Evolutionary conservation across 345 rosid species (phyloP), one percentile per base, ranked within the genome.

Genomic region (Salix caprea): DNA sequence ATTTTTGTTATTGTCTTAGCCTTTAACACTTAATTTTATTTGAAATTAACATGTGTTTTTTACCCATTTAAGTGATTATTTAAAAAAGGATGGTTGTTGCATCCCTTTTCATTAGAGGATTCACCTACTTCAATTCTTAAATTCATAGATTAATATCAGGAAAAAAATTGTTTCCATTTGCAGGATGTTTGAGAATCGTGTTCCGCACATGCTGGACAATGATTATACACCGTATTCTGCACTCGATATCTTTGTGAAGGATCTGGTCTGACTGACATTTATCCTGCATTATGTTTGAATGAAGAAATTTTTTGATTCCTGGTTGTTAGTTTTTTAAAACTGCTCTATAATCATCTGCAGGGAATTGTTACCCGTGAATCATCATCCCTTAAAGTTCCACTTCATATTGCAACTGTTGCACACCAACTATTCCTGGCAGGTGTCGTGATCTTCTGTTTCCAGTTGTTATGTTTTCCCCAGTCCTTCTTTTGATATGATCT

Each of bases 171-270:
- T 70, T 76, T 39, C 80, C 46, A 46, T 46, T 83, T 82, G 85
- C 91, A 94, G 98, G 98, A 92, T 94, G 97, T 90, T 91, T 87
- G 97, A 91, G 87, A 94, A 94, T 81, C 97, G 98, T 18, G 98
- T 91, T 82, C 97, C 97, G 0, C 98, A 94, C 85, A 92, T 94
- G 98, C 76, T 94, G 83, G 95, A 92, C 73, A 89, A 91, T 74
- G 97, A 94, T 82, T 94, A 92, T 64, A 91, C 97, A 74, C 97
- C 98, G 36, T 88, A 88, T 79, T 94, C 98, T 48, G 98, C 98
- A 37, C 97, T 94, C 69, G 97, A 94, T 82, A 94, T 94, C 66
- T 94, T 92, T 86, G 97, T 94, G 84, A 94, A 94, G 89, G 98
- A 94, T 87, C 86, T 94, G 92, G 97, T 94, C 70, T 79, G 91